A percentile compares a stretch with the other conserved stretches of the same genome.
Conservation (phyloP, 2,329 filamentous ascomycete genomes). For the Aspergillus proliferans region DNA sequence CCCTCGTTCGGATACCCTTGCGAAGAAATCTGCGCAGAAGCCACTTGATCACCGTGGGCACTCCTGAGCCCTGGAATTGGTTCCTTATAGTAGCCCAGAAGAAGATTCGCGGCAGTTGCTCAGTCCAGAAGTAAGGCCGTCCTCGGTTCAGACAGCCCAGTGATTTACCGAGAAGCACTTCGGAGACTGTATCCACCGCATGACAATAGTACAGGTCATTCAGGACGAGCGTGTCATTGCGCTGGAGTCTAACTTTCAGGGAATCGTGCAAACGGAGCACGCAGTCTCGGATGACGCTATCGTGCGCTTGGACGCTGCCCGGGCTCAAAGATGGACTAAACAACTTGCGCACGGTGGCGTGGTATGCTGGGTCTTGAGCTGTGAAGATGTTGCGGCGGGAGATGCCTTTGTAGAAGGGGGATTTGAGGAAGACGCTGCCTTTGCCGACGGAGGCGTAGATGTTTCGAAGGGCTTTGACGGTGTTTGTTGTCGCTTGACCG, state of each 20-base stretch:
- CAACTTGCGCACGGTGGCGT: slow-evolving; percentile 17
- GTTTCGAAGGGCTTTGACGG: slow-evolving; percentile 16
- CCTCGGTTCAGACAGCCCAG: slow-evolving; percentile 19
- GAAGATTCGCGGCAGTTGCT: slow-evolving; percentile 21
- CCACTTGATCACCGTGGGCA: slow-evolving; percentile 21
- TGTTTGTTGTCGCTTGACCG: slow-evolving; percentile 20
- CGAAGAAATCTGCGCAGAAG: slow-evolving; percentile 18
- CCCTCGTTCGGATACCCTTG: slow-evolving; percentile 16
- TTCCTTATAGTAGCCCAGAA: slow-evolving; percentile 21
- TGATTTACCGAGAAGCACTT: slow-evolving; percentile 19
- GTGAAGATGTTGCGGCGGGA: slow-evolving; percentile 21
- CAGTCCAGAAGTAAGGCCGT: slow-evolving; percentile 21
- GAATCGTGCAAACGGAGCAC: slow-evolving; percentile 14
- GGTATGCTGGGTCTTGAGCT: slow-evolving; percentile 17
- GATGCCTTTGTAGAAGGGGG: slow-evolving; percentile 18
- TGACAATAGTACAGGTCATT: slow-evolving; percentile 20
- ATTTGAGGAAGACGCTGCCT: slow-evolving; percentile 16
- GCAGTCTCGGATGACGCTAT: slow-evolving; percentile 15
- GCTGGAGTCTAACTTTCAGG: slow-evolving; percentile 7
- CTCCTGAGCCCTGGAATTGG: slow-evolving; percentile 20
- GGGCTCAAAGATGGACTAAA: slow-evolving; percentile 20
- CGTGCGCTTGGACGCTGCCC: slow-evolving; percentile 15
- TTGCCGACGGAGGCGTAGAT: slow-evolving; percentile 18
- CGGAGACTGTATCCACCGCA: slow-evolving; percentile 20
- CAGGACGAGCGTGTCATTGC: slow-evolving; percentile 7